phyloP scores from a whole-genome alignment of 108 stramenopile species.

The Conticribra guillardii region DNA sequence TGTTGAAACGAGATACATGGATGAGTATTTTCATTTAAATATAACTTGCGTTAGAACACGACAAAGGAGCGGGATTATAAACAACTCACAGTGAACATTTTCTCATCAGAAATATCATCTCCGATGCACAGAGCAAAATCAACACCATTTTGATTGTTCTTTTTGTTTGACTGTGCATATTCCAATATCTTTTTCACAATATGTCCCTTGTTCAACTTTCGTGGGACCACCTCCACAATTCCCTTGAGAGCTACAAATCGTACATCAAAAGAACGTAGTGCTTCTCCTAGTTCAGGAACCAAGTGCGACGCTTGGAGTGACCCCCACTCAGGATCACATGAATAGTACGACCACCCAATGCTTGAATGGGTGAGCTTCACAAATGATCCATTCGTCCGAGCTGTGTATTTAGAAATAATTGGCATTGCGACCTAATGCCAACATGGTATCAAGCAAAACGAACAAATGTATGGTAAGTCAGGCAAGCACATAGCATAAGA shows the following conservation, averaged over 20 bases:
- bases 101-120: conserved; percentile 95
- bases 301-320: conserved; percentile 92
- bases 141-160: conserved; percentile 39
- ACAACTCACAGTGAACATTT: conserved; percentile 86
- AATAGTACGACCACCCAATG: conserved; percentile 97
- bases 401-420: conserved; percentile 93
- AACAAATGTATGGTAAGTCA: not conserved
- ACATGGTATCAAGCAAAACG: conserved; percentile 33
- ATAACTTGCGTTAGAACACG: too few species aligned
- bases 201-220: conserved; percentile 84
- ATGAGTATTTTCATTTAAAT: too few species aligned
- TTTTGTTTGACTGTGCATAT: conserved; percentile 49
- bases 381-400: conserved; percentile 91
- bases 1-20: too few species aligned
- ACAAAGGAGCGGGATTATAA: too few species aligned
- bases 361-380: conserved; percentile 91
- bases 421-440: conserved; percentile 70
- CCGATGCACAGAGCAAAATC: conserved; percentile 95
- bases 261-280: conserved; percentile 90
- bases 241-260: conserved; percentile 91
- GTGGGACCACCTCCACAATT: conserved; percentile 90
- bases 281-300: conserved; percentile 87
- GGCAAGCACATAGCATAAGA: not conserved
- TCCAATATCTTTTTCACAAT: conserved; percentile 86
- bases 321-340: conserved; percentile 99